These are phyloP conservation scores for Ailanthus altissimus DNA, from an alignment of 345 rosid species.

Conservation along the genomic window DNA sequence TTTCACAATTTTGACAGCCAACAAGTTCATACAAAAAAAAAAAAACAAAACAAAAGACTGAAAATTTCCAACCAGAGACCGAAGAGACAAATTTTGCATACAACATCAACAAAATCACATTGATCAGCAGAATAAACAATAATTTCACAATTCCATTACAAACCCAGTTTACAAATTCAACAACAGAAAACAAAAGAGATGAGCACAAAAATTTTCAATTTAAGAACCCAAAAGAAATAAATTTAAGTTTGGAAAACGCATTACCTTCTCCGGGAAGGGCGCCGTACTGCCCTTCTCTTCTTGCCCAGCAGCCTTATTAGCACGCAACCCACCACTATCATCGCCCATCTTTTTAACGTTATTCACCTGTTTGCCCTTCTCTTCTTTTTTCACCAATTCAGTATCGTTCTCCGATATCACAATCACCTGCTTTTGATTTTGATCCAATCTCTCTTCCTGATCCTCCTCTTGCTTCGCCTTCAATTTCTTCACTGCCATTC, in stretches of 20 bases:
- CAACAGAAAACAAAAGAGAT: background rate
- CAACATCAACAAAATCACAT: background rate
- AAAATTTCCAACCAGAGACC: background rate
- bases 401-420: slow-evolving; percentile 35
- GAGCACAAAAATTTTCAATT: too few relatives aligned
- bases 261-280: slow-evolving; percentile 89
- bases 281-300: slow-evolving; percentile 92
- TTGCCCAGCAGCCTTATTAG: slow-evolving; percentile 70
- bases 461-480: slow-evolving; percentile 45
- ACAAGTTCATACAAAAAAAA: background rate
- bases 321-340: slow-evolving; percentile 71
- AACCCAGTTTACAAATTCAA: background rate
- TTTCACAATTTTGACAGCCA: background rate
- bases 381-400: slow-evolving; percentile 28
- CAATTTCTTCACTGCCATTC: slow-evolving; percentile 48
- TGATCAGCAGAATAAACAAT: background rate
- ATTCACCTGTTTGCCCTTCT: slow-evolving; percentile 39
- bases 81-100: background rate
- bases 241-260: background rate
- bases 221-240: background rate
- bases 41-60: background rate
- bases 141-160: background rate
- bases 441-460: slow-evolving; percentile 2
- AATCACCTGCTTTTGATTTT: slow-evolving; percentile 23
- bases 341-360: slow-evolving; percentile 55